phyloP scores from a whole-genome alignment of 148 eudicot genomes.

The Spergularia bocconei region DNA sequence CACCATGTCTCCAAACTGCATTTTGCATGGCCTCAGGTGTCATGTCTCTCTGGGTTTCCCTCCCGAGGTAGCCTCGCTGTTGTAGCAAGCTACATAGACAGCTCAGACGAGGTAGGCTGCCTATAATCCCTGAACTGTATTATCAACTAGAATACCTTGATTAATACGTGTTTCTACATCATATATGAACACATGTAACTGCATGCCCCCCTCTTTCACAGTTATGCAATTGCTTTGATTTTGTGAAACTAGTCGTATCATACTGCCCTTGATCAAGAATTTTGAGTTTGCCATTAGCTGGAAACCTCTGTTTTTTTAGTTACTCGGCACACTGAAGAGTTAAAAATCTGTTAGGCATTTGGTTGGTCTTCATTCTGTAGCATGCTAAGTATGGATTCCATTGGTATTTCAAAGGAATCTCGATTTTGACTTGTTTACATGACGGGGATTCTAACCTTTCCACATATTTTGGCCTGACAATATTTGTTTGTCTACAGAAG shows the following conservation, averaged over 20 bases:
- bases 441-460: not conserved
- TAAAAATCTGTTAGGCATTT: not conserved
- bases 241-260: not conserved
- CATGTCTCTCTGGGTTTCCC: constrained; percentile 68
- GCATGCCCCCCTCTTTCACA: not conserved
- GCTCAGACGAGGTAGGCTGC: constrained; percentile 46
- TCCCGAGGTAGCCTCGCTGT: constrained; percentile 62
- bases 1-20: constrained; percentile 67
- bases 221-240: not conserved
- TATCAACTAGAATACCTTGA: not conserved
- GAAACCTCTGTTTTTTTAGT: not conserved
- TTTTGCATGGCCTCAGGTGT: constrained; percentile 89
- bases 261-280: not conserved
- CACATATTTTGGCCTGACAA: not conserved
- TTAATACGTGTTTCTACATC: not conserved
- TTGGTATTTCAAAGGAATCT: not conserved
- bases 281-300: not conserved
- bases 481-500: constrained; percentile 45
- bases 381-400: not conserved
- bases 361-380: not conserved
- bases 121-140: not conserved
- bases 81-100: constrained; percentile 58
- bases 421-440: not conserved
- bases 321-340: not conserved
- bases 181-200: not conserved